Percentiles rank a stretch among this genome's conserved stretches.
Evolutionary conservation across 202 grass and related monocot species (phyloP).

Genomic region (Miscanthus sacchariflorus): DNA sequence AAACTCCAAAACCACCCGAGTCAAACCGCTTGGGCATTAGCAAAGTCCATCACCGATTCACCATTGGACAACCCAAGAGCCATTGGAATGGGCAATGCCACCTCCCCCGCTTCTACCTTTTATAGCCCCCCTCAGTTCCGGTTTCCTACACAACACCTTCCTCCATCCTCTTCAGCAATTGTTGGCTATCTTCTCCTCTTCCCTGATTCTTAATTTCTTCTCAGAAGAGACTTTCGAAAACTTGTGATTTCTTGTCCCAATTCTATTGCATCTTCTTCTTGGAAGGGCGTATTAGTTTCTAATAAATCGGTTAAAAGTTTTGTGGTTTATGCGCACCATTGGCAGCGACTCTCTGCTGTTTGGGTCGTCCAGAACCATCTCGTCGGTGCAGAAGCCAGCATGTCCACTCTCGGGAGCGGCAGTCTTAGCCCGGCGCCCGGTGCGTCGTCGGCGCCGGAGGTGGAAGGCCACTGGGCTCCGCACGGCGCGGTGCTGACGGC

Average conservation of each 20-base stretch:
- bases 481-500: conserved; percentile 47
- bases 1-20: background rate
- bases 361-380: conserved; percentile 1
- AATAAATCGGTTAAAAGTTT: too few relatives aligned
- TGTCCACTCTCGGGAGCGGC: conserved; percentile 39
- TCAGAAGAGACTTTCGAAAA: background rate
- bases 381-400: background rate
- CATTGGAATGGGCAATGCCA: conserved; percentile 32
- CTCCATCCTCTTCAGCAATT: background rate
- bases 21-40: conserved; percentile 34
- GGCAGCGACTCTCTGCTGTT: background rate
- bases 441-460: background rate
- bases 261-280: background rate
- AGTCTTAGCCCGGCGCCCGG: background rate
- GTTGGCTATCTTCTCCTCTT: background rate
- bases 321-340: conserved; percentile 46
- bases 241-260: background rate
- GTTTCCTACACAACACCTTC: background rate
- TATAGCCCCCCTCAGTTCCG: conserved; percentile 19
- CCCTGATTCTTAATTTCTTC: background rate
- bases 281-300: background rate
- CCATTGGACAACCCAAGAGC: conserved; percentile 20
- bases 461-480: conserved; percentile 38
- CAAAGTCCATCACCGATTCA: conserved; percentile 7
- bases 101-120: conserved; percentile 34